Evolutionary conservation across 768 basidiomycete genomes (phyloP).

Genomic region (Hypholoma sublateritium): DNA sequence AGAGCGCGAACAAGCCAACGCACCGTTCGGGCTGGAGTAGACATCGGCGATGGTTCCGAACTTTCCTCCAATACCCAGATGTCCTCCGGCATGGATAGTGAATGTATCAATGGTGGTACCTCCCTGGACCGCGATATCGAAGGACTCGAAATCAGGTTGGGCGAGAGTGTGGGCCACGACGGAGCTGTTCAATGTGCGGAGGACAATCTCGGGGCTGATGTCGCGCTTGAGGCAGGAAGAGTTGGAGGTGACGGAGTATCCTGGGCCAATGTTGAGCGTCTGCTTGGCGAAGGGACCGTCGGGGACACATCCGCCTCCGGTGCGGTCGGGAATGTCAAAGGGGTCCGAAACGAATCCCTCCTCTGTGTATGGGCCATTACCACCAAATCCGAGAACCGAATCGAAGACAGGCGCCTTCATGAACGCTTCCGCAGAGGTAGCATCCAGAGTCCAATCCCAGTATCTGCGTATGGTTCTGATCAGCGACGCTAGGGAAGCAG

Average conservation of each 20-base stretch:
- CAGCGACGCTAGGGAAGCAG: neutral
- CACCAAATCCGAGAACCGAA: constrained; percentile 10
- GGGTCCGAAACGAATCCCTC: constrained; percentile 4
- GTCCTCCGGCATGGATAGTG: constrained; percentile 5
- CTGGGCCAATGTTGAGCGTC: constrained; percentile 13
- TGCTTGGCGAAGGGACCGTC: constrained; percentile 12
- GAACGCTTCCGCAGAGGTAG: constrained; percentile 8
- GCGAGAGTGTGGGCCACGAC: neutral
- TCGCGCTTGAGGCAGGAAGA: constrained; percentile 4
- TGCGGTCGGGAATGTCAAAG: constrained; percentile 8
- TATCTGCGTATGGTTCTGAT: constrained; percentile 2
- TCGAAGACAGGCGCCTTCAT: constrained; percentile 6
- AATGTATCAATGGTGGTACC: neutral
- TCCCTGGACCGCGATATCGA: neutral
- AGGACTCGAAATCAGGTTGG: neutral
- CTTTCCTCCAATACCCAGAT: constrained; percentile 7
- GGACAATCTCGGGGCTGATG: neutral
- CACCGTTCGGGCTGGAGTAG: constrained; percentile 5
- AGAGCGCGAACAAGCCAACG: neutral
- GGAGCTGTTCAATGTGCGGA: neutral
- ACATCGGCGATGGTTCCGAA: constrained; percentile 3
- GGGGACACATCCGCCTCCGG: constrained; percentile 12
- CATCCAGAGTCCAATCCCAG: constrained; percentile 17
- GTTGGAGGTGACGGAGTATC: neutral
- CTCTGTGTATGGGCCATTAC: constrained; percentile 12